phyloP scores from a whole-genome alignment of 108 stramenopile genomes.

The Conticribra weissflogii region DNA sequence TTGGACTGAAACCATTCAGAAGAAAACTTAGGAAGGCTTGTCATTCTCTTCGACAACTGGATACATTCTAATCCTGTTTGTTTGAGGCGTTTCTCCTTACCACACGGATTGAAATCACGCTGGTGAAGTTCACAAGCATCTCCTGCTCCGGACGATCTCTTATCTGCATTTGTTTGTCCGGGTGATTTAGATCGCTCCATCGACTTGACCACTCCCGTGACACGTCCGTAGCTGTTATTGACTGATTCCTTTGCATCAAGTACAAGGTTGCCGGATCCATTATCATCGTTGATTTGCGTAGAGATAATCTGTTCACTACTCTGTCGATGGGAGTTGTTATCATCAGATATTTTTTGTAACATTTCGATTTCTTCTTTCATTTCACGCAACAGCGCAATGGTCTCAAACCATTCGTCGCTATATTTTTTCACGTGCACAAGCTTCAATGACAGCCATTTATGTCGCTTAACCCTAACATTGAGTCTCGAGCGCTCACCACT shows the following conservation, averaged over 20 bases:
- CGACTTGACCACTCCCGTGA: not conserved
- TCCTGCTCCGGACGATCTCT: not conserved
- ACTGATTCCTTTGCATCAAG: not conserved
- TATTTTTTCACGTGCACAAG: constrained; percentile 11
- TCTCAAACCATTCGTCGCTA: constrained; percentile 18
- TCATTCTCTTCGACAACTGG: constrained; percentile 7
- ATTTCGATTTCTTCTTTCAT: not conserved
- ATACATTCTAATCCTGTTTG: constrained; percentile 18
- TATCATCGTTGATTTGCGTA: not conserved
- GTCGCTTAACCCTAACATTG: not conserved
- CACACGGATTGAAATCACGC: too few species aligned
- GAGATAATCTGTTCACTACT: not conserved
- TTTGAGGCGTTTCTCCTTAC: constrained; percentile 5
- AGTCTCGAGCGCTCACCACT: not conserved
- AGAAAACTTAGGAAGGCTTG: constrained; percentile 19
- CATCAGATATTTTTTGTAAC: constrained; percentile 1
- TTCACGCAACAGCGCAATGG: not conserved
- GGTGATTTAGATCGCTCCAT: not conserved
- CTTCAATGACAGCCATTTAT: not conserved
- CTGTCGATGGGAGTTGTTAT: not conserved
- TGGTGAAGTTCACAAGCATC: too few species aligned
- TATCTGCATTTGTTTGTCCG: not conserved
- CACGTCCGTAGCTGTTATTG: not conserved
- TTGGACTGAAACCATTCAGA: constrained; percentile 33
- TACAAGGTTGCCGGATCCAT: not conserved